phyloP scores from a whole-genome alignment of 371 early-diverging fungal species.

The Lichtheimia ornata region DNA sequence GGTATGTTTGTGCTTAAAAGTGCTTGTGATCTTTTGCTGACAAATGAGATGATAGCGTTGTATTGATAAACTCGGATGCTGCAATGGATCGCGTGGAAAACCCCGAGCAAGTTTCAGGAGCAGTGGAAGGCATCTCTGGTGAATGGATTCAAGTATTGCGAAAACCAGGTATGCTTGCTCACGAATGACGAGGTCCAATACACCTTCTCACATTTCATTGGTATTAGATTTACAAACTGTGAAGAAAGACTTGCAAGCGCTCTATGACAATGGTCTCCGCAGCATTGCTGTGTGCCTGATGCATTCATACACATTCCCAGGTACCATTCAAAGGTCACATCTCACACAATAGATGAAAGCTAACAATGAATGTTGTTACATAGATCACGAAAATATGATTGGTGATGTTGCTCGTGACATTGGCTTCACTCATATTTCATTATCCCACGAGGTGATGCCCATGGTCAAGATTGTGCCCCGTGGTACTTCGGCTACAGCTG shows the following conservation, averaged over 20 bases:
- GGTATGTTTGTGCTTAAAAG: constrained; percentile 40
- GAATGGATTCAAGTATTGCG: constrained; percentile 79
- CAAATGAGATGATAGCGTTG: constrained; percentile 49
- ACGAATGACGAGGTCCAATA: not conserved
- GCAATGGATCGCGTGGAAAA: constrained; percentile 48
- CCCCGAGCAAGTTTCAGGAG: constrained; percentile 26
- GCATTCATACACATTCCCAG: constrained; percentile 89
- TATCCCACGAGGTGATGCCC: constrained; percentile 85
- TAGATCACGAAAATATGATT: constrained; percentile 78
- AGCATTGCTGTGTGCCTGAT: constrained; percentile 90
- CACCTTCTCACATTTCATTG: not conserved
- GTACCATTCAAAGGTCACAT: constrained; percentile 15
- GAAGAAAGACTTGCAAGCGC: constrained; percentile 54
- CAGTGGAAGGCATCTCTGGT: constrained; percentile 80
- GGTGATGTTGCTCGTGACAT: constrained; percentile 71
- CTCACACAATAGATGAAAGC: not conserved
- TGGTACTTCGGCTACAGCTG: constrained; percentile 87
- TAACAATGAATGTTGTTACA: not conserved
- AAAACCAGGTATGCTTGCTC: constrained; percentile 54
- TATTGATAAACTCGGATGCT: constrained; percentile 74
- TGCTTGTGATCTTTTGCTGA: not conserved
- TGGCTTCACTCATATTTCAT: constrained; percentile 85
- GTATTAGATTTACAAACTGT: constrained; percentile 35
- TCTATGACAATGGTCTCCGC: constrained; percentile 75
- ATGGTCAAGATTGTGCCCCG: constrained; percentile 95